phyloP scores from a whole-genome alignment of 2,329 filamentous ascomycete genomes.

The Penicillium sp. region DNA sequence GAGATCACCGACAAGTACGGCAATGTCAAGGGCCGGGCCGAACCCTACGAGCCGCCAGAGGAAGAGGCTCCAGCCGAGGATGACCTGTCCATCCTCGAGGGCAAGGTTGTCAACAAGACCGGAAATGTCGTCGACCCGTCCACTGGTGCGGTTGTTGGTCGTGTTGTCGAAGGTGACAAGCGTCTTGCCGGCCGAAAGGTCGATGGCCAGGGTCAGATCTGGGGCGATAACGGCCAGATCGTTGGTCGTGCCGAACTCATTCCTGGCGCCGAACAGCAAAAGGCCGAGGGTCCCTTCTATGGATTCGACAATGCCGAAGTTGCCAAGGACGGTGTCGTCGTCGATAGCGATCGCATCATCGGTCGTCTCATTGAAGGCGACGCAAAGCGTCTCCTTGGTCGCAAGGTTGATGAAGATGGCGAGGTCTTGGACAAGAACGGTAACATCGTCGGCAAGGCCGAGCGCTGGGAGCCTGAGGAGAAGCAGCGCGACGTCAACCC shows the following conservation, averaged over 20 bases:
- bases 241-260: conserved; percentile 55
- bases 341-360: conserved; percentile 39
- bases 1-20: conserved; percentile 74
- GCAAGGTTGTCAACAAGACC: conserved; percentile 58
- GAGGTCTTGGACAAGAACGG: conserved; percentile 63
- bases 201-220: conserved; percentile 58
- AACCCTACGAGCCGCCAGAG: conserved; percentile 48
- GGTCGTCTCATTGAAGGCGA: conserved; percentile 62
- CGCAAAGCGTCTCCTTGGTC: conserved; percentile 57
- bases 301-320: conserved; percentile 54
- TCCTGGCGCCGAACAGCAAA: conserved; percentile 42
- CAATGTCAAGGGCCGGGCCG: conserved; percentile 55
- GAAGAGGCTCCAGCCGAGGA: conserved; percentile 39
- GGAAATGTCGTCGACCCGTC: conserved; percentile 55
- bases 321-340: conserved; percentile 54
- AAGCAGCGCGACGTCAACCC: conserved; percentile 53
- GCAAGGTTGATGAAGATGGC: conserved; percentile 62
- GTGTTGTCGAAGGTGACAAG: conserved; percentile 53
- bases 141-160: conserved; percentile 54
- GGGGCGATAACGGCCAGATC: conserved; percentile 58
- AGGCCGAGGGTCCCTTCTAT: conserved; percentile 54
- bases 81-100: conserved; percentile 56
- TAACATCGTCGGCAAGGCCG: conserved; percentile 60
- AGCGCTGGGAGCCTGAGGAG: conserved; percentile 60
- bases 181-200: conserved; percentile 57